phyloP scores from a whole-genome alignment of 139 green algal species.

The Micromonas pusilla region DNA sequence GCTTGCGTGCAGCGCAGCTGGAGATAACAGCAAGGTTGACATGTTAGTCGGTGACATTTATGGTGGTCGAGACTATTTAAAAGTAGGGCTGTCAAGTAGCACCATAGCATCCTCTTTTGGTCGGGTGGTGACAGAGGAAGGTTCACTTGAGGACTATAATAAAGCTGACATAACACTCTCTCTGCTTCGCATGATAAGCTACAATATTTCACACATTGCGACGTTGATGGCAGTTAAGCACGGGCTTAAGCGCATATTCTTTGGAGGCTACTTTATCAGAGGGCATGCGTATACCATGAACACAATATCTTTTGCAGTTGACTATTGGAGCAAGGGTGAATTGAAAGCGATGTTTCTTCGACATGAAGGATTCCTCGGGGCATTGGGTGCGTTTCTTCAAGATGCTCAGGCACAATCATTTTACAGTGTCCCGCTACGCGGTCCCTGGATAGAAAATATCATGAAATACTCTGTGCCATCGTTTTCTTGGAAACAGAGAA shows the following conservation, averaged over 20 bases:
- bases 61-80: conserved; percentile 82
- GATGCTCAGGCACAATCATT: conserved; percentile 29
- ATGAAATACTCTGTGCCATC: conserved; percentile 18
- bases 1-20: conserved; percentile 74
- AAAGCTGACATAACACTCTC: conserved; percentile 80
- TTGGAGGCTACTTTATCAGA: conserved; percentile 94
- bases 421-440: background rate
- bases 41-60: conserved; percentile 99
- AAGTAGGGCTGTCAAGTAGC: conserved; percentile 76
- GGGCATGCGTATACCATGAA: conserved; percentile 99
- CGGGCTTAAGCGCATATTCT: conserved; percentile 76
- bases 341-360: conserved; percentile 93
- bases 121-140: conserved; percentile 63
- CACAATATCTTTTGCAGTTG: conserved; percentile 94
- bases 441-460: conserved; percentile 20
- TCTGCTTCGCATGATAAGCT: conserved; percentile 91
- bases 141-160: conserved; percentile 67
- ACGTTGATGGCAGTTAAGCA: conserved; percentile 66
- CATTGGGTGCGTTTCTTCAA: conserved; percentile 90
- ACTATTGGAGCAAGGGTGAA: conserved; percentile 91
- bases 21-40: conserved; percentile 85
- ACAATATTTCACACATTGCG: conserved; percentile 85
- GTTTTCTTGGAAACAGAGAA: too few species aligned
- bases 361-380: conserved; percentile 93
- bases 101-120: conserved; percentile 95